Percentiles rank a stretch among this genome's conserved stretches.
phyloP scores from a whole-genome alignment of 2,329 filamentous ascomycete species.

The Ophiostoma pallidulum region DNA sequence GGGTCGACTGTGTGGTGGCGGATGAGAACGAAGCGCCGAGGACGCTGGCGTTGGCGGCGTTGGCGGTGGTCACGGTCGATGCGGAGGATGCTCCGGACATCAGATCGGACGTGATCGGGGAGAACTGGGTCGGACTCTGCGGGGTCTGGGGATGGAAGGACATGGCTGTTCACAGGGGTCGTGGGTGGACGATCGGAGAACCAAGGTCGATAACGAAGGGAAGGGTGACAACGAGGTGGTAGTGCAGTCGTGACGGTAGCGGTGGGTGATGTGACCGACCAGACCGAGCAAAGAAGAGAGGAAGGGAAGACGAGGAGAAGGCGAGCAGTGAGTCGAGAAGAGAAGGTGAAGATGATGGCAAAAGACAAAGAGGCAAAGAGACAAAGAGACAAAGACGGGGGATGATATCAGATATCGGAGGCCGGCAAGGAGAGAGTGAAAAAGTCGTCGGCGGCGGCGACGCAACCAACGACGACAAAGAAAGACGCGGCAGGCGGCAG shows the following conservation, averaged over 20 bases:
- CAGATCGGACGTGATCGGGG: conserved; percentile 44
- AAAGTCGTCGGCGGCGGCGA: too few species aligned
- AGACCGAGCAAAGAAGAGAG: not conserved
- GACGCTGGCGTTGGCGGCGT: conserved; percentile 32
- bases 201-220: too few species aligned
- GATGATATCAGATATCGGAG: too few species aligned
- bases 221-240: too few species aligned
- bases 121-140: conserved; percentile 56
- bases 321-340: not conserved
- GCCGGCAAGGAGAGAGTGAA: too few species aligned
- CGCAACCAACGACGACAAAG: too few species aligned
- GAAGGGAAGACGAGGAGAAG: not conserved
- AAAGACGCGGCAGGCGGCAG: too few species aligned
- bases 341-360: not conserved
- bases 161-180: conserved; percentile 39
- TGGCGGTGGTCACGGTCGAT: conserved; percentile 9
- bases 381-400: not conserved
- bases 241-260: too few species aligned
- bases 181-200: too few species aligned
- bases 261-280: too few species aligned
- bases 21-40: conserved; percentile 36
- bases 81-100: conserved; percentile 26
- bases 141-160: conserved; percentile 59
- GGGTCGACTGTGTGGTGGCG: conserved; percentile 35
- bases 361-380: conserved; percentile 1